Base-by-base conservation (phyloP, 2,329 filamentous ascomycete species). In the Cytospora chrysosperma region DNA sequence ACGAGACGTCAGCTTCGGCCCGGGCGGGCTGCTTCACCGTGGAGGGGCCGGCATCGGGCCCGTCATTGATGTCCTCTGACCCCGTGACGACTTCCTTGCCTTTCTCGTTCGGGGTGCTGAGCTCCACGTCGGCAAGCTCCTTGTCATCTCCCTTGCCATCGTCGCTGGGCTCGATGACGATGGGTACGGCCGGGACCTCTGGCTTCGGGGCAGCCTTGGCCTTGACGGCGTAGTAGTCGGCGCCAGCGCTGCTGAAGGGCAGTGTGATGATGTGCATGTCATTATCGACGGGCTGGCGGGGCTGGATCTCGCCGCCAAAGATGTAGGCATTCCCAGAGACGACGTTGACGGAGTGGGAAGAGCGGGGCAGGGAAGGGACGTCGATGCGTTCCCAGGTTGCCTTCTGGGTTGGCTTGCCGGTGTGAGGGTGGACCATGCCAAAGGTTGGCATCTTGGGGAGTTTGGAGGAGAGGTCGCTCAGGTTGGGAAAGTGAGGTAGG, bases 281-380 rank as follows among this genome's bases (percentile, higher is more conserved):
- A 71, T 92, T 91, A 76, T 93, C 90, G 62, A 88, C 82, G 8
- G 87, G 86, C 69, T 88, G 76, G 47, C 87, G 80, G 1, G 86
- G 82, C 32, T 78, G 75, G 63, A 88, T 75, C 74, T 95, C 91
- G 68, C 92, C 92, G 65, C 92, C 92, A 71, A 93, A 96, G 70
- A 96, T 69, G 70, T 80, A 81, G 52, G 84, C 82, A n/a, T 78
- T 81, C 17, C 81, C 77, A 53, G 77, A 78, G 26, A 88, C 75
- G 49, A 89, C 79, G 51, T 90, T 83, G 68, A 93, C 73, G 3
- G 85, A 83, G 71, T 95, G 91, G 0, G 91, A 93, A 1, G 91
- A 94, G 60, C 91, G 87, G 47, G 86, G 85, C 9, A 93, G 80
- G 1, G 79, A 68, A 3, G 83, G 81, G 37, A 84, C 71, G 49